Evolutionary conservation across 192 early-diverging fungal genomes (phyloP).

Genomic region (Backusella liffmaniae): DNA sequence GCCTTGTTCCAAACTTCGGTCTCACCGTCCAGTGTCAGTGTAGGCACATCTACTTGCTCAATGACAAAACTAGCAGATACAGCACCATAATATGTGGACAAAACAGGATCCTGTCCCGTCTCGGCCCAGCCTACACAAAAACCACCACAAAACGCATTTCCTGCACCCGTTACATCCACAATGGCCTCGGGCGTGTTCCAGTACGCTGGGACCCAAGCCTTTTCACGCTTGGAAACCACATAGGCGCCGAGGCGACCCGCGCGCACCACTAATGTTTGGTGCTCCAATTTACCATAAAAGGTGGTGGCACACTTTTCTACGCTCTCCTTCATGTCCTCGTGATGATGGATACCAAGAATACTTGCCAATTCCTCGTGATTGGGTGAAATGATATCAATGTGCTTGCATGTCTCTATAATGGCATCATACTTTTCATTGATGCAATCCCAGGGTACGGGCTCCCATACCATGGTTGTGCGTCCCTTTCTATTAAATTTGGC

Average conservation of each 20-base stretch:
- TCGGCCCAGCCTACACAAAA: conserved; percentile 34
- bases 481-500: not conserved
- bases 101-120: conserved; percentile 29
- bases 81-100: conserved; percentile 38
- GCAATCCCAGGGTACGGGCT: conserved; percentile 39
- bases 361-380: conserved; percentile 46
- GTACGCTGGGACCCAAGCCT: conserved; percentile 37
- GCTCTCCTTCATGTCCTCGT: not conserved
- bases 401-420: not conserved
- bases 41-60: conserved; percentile 43
- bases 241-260: conserved; percentile 33
- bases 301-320: conserved; percentile 23
- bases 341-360: conserved; percentile 26
- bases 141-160: conserved; percentile 50
- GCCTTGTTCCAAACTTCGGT: conserved; percentile 30
- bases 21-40: conserved; percentile 1
- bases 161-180: conserved; percentile 44
- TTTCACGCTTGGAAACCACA: conserved; percentile 12
- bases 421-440: conserved; percentile 18
- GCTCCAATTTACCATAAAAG: not conserved
- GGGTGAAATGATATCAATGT: conserved; percentile 37
- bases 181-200: conserved; percentile 23
- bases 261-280: conserved; percentile 26
- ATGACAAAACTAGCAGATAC: conserved; percentile 39
- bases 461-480: conserved; percentile 41